Conservation (phyloP, 192 early-diverging fungal genomes). For the Diversispora eburnea region DNA sequence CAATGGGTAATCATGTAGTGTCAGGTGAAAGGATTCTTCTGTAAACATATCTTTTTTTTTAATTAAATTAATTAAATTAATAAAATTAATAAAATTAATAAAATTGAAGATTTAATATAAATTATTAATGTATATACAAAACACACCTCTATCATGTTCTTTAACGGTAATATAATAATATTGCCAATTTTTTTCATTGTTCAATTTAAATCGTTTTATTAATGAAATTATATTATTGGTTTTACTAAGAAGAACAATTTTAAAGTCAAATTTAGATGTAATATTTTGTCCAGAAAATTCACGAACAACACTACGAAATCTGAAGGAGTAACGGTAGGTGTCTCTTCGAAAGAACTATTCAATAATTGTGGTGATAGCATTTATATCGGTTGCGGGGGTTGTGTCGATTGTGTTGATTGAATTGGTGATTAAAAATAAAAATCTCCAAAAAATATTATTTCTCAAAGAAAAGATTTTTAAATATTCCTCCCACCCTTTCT, state of each 20-base stretch:
- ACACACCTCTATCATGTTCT: slow-evolving; percentile 46
- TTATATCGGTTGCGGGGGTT: too few species aligned
- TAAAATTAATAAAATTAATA: too few species aligned
- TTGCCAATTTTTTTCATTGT: slow-evolving; percentile 38
- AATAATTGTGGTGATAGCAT: not conserved
- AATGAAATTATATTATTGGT: slow-evolving; percentile 46
- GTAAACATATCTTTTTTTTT: too few species aligned
- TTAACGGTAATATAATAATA: slow-evolving; percentile 53
- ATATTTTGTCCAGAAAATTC: slow-evolving; percentile 52
- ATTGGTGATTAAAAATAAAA: too few species aligned
- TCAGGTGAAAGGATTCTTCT: slow-evolving; percentile 49
- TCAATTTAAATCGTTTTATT: slow-evolving; percentile 50
- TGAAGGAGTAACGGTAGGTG: not conserved
- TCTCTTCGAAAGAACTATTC: not conserved
- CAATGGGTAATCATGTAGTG: slow-evolving; percentile 50
- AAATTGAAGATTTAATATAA: too few species aligned
- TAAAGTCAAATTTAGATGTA: slow-evolving; percentile 35
- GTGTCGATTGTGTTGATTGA: too few species aligned
- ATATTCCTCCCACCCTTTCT: slow-evolving; percentile 14
- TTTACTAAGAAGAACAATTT: slow-evolving; percentile 47
- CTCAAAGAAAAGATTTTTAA: slow-evolving; percentile 5
- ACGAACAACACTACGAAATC: slow-evolving; percentile 36
- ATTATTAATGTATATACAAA: too few species aligned
- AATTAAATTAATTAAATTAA: too few species aligned
- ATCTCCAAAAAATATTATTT: too few species aligned